phyloP scores from a whole-genome alignment of 164 flowering plant genomes.

The Chimonanthus praecox region DNA sequence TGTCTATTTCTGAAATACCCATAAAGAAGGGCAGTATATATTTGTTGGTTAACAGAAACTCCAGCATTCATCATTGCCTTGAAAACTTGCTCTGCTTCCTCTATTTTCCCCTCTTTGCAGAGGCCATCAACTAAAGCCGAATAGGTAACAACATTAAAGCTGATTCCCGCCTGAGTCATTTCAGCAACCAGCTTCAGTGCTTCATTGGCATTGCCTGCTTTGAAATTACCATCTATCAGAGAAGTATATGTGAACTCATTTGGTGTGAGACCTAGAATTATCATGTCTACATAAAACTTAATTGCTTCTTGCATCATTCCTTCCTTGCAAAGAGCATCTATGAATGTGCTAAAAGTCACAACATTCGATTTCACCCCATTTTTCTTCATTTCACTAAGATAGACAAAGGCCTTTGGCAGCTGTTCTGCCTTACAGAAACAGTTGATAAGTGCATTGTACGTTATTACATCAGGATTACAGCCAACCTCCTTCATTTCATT shows the following conservation, averaged over 20 bases:
- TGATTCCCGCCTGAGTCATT: slow-evolving; percentile 49
- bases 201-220: slow-evolving; percentile 48
- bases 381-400: slow-evolving; percentile 55
- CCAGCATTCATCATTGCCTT: slow-evolving; percentile 43
- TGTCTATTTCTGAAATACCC: slow-evolving; percentile 54
- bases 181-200: slow-evolving; percentile 58
- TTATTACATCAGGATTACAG: slow-evolving; percentile 73
- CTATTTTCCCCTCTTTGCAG: slow-evolving; percentile 50
- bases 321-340: slow-evolving; percentile 84
- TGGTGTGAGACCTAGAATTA: slow-evolving; percentile 55
- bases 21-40: slow-evolving; percentile 63
- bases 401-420: slow-evolving; percentile 49
- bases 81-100: slow-evolving; percentile 62
- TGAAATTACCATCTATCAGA: slow-evolving; percentile 71
- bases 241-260: slow-evolving; percentile 79
- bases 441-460: slow-evolving; percentile 72
- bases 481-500: slow-evolving; percentile 58
- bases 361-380: slow-evolving; percentile 72
- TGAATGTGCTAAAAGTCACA: slow-evolving; percentile 74
- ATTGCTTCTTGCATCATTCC: slow-evolving; percentile 68
- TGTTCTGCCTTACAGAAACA: slow-evolving; percentile 61
- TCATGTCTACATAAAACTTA: slow-evolving; percentile 74
- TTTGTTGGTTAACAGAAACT: slow-evolving; percentile 41
- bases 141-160: slow-evolving; percentile 60
- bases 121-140: slow-evolving; percentile 72